phyloP scores from a whole-genome alignment of 192 early-diverging fungal genomes.

The Entophlyctis luteolus region DNA sequence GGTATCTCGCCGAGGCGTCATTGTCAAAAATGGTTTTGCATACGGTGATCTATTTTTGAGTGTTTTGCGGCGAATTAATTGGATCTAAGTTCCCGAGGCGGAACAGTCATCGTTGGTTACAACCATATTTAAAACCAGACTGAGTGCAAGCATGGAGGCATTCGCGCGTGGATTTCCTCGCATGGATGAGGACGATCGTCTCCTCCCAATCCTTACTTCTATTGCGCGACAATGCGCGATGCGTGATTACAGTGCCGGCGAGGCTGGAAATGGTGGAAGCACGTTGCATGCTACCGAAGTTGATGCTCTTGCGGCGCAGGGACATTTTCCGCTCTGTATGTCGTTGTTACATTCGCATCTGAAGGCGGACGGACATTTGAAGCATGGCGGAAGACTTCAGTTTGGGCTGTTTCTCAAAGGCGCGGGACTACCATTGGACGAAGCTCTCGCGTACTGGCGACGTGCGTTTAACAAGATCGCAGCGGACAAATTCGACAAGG shows the following conservation, averaged over 20 bases:
- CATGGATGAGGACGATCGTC: slow-evolving; percentile 88
- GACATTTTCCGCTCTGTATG: slow-evolving; percentile 92
- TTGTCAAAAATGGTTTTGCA: slow-evolving; percentile 38
- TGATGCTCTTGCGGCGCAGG: slow-evolving; percentile 48
- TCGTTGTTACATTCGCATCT: slow-evolving; percentile 71
- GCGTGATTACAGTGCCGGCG: slow-evolving; percentile 52
- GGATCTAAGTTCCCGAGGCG: slow-evolving; percentile 52
- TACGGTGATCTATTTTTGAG: slow-evolving; percentile 12
- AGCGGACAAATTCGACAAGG: slow-evolving; percentile 89
- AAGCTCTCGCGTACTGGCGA: slow-evolving; percentile 90
- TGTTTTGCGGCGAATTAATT: background rate
- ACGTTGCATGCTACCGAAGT: slow-evolving; percentile 58
- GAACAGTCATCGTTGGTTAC: slow-evolving; percentile 72
- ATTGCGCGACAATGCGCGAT: slow-evolving; percentile 78
- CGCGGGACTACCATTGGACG: slow-evolving; percentile 80
- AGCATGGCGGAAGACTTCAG: slow-evolving; percentile 85
- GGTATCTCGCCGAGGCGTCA: slow-evolving; percentile 32
- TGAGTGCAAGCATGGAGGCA: slow-evolving; percentile 55
- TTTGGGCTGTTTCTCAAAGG: slow-evolving; percentile 94
- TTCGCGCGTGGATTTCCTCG: slow-evolving; percentile 76
- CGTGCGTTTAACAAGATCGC: slow-evolving; percentile 72
- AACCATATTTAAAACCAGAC: slow-evolving; percentile 67
- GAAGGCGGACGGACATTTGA: slow-evolving; percentile 70
- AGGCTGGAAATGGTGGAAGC: background rate
- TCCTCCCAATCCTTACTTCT: slow-evolving; percentile 82